phyloP scores from a whole-genome alignment of 108 stramenopile species.

The Fragilaria crotonensis region DNA sequence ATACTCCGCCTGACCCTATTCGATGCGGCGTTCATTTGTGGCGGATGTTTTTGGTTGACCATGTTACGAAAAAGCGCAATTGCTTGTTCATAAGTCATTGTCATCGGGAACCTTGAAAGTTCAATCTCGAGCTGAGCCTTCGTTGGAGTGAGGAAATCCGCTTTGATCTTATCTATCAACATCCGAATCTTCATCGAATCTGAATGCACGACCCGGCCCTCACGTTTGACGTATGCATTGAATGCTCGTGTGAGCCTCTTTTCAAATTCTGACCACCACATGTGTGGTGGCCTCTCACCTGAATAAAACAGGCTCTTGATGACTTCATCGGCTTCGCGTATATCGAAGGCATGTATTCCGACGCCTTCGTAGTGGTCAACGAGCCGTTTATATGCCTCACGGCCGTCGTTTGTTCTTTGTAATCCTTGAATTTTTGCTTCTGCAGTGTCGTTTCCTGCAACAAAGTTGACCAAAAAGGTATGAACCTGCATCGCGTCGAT shows the following conservation, averaged over 20 bases:
- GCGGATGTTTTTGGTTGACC: too few species aligned
- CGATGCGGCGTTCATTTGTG: not conserved
- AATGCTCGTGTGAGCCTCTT: not conserved
- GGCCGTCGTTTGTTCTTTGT: not conserved
- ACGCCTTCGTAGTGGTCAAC: too few species aligned
- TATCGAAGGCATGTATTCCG: too few species aligned
- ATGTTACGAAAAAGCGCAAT: too few species aligned
- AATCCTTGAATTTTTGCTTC: not conserved
- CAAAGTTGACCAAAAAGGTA: not conserved
- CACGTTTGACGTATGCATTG: not conserved
- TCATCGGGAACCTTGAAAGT: too few species aligned
- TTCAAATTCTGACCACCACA: too few species aligned
- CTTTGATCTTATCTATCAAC: not conserved
- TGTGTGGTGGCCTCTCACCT: too few species aligned
- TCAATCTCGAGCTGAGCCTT: not conserved
- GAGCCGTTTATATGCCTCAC: not conserved
- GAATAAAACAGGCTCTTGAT: too few species aligned
- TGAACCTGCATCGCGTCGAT: not conserved
- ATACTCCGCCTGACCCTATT: not conserved
- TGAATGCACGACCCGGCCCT: too few species aligned
- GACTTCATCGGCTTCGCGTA: too few species aligned
- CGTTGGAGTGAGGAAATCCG: not conserved
- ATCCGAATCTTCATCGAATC: conserved; percentile 6
- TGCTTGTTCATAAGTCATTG: conserved; percentile 1
- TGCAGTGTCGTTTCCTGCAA: conserved; percentile 3